Evolutionary conservation across 176 grass and related monocot genomes (phyloP).

Genomic region (Rhynchospora pubera): DNA sequence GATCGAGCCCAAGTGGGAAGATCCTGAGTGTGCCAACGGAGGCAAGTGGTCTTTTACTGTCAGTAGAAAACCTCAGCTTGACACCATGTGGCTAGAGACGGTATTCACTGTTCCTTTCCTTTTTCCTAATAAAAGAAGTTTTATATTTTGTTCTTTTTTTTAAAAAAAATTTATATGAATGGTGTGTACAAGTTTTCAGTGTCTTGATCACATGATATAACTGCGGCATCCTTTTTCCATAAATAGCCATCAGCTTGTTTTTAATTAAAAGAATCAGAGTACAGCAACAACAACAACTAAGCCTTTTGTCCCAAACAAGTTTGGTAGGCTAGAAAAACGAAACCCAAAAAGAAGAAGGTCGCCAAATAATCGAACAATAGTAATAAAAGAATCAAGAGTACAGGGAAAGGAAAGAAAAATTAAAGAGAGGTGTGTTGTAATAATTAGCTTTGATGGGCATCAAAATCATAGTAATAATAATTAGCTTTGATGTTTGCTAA

Average conservation of each 20-base stretch:
- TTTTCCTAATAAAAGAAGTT: neutral
- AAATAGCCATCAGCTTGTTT: neutral
- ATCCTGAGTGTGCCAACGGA: conserved; percentile 94
- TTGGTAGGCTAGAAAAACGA: too few relatives aligned
- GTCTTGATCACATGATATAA: neutral
- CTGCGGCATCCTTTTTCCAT: neutral
- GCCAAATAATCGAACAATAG: too few relatives aligned
- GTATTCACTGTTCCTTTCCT: conserved; percentile 23
- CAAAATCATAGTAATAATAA: too few relatives aligned
- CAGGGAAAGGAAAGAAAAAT: too few relatives aligned
- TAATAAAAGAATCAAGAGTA: too few relatives aligned
- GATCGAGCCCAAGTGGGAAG: conserved; percentile 97
- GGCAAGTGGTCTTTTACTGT: conserved; percentile 88
- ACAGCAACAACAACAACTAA: too few relatives aligned
- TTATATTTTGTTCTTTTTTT: neutral
- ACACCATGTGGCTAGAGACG: conserved; percentile 94
- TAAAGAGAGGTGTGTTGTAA: too few relatives aligned
- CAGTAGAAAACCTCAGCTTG: conserved; percentile 63
- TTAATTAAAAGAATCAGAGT: neutral
- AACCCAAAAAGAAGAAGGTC: too few relatives aligned
- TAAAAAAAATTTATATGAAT: neutral
- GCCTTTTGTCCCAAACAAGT: too few relatives aligned
- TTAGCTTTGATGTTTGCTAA: neutral
- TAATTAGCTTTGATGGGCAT: too few relatives aligned
- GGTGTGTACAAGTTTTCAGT: neutral